These are phyloP conservation scores for Bipolaris bicolor DNA, from an alignment of 2,329 filamentous ascomycete genomes.

Conservation along the genomic window DNA sequence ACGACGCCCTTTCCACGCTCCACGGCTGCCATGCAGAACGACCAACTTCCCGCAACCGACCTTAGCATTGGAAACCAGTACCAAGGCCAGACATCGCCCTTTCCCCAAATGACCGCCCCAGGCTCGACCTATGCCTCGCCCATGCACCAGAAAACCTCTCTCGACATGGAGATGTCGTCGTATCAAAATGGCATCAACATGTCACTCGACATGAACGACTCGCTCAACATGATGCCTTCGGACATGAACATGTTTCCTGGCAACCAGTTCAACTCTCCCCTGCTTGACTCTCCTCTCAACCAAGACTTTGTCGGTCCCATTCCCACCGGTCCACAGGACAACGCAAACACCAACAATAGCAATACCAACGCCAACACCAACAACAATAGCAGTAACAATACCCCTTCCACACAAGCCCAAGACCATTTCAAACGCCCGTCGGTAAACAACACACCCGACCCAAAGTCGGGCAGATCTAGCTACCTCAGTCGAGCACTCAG, in stretches of 20 bases:
- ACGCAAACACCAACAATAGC: constrained; percentile 4
- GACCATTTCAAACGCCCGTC: constrained; percentile 37
- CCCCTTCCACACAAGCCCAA: constrained; percentile 30
- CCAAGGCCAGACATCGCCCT: constrained; percentile 42
- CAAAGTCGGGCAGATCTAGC: constrained; percentile 29
- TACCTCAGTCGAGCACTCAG: constrained; percentile 36
- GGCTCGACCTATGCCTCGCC: constrained; percentile 54
- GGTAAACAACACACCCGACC: constrained; percentile 39
- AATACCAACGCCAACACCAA: constrained; percentile 5
- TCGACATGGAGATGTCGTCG: constrained; percentile 55
- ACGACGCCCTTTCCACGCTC: constrained; percentile 36
- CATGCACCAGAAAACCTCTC: constrained; percentile 42
- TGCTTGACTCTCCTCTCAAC: constrained; percentile 51
- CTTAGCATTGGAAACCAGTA: constrained; percentile 53
- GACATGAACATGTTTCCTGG: constrained; percentile 51
- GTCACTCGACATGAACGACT: constrained; percentile 52
- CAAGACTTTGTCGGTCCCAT: constrained; percentile 44
- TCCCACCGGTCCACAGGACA: constrained; percentile 41
- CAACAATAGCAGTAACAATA: constrained; percentile 6
- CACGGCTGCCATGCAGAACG: constrained; percentile 29
- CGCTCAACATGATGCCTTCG: constrained; percentile 44
- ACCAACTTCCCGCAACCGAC: constrained; percentile 36
- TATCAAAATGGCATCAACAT: constrained; percentile 52
- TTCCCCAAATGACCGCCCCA: constrained; percentile 46
- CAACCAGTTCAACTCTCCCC: constrained; percentile 47